Evolutionary conservation across 2,329 filamentous ascomycete species (phyloP).

Genomic region (Sporothrix inflata): DNA sequence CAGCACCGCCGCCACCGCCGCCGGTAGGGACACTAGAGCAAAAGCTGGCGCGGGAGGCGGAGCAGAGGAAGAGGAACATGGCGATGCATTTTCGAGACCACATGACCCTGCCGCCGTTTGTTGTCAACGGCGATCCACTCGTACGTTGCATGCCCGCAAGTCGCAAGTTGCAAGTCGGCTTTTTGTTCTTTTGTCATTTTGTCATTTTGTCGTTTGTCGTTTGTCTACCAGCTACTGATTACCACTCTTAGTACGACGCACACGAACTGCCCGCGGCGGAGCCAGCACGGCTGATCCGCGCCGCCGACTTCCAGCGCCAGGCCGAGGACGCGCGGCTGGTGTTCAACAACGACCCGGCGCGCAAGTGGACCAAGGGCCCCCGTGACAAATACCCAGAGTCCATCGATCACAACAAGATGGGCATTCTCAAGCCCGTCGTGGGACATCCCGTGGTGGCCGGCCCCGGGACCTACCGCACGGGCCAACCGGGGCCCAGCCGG

Average conservation of each 20-base stretch:
- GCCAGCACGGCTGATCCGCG: not conserved
- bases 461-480: not conserved
- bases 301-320: not conserved
- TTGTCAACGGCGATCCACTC: not conserved
- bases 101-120: not conserved
- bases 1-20: too few species aligned
- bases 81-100: not conserved
- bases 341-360: not conserved
- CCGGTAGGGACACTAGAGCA: too few species aligned
- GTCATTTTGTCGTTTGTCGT: not conserved
- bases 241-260: not conserved
- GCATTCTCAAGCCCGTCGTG: not conserved
- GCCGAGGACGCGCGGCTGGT: not conserved
- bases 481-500: not conserved
- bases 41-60: not conserved
- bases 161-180: too few species aligned
- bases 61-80: not conserved
- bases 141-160: not conserved
- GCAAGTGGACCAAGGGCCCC: not conserved
- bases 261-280: not conserved
- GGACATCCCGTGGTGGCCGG: not conserved
- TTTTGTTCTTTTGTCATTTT: not conserved
- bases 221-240: too few species aligned
- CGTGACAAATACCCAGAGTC: not conserved
- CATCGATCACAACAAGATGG: not conserved